Evolutionary conservation across 352 stramenopile species (phyloP), one percentile per base, ranked within the genome.

Genomic region (Blastocystis sp.): DNA sequence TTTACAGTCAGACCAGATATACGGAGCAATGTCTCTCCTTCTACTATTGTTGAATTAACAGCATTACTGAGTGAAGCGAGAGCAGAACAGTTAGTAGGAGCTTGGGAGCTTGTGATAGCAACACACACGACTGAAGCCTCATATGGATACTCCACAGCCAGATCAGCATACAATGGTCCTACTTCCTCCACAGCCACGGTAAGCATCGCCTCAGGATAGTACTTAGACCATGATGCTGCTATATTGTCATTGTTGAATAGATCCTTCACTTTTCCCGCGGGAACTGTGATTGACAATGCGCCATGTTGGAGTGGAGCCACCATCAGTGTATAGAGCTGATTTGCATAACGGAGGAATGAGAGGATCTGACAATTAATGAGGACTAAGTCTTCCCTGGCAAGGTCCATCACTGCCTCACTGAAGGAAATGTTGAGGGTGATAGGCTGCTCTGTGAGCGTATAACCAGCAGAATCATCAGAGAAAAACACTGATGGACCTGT

Each of bases 331-430:
- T 27, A 66, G 24, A 84, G 9, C 48, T 66, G 33, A 57, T 68
- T 84, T 5, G 73, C 27, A 57, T 68, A 66, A 15, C 33, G 48
- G 22, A 66, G 73, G 15, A n/a, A 48, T 22, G 48, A 40, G 51
- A 84, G 73, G 5, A 84, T 44, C 35, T 57, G 73, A 40, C 73
- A 84, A 51, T 84, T 84, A 3, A 27, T 15, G 22, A 84, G 73
- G 17, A 13, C 7, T 24, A 84, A 24, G 3, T 84, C 48, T 3
- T 27, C 73, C 51, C 44, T 33, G 51, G 64, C 48, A 11, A 84
- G 53, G 7, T 56, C 59, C 73, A 66, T 22, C 48, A 84, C 54
- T 24, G 73, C 33, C 56, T 84, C 54, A 19, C 44, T 40, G 51
- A 84, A 84, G 30, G 42, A 37, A n/a, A 84, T 44, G 7, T 53